Percentiles rank a stretch among this genome's conserved stretches.
phyloP scores from a whole-genome alignment of 1,139 yeast genomes.

The Saccharomyces uvarum region DNA sequence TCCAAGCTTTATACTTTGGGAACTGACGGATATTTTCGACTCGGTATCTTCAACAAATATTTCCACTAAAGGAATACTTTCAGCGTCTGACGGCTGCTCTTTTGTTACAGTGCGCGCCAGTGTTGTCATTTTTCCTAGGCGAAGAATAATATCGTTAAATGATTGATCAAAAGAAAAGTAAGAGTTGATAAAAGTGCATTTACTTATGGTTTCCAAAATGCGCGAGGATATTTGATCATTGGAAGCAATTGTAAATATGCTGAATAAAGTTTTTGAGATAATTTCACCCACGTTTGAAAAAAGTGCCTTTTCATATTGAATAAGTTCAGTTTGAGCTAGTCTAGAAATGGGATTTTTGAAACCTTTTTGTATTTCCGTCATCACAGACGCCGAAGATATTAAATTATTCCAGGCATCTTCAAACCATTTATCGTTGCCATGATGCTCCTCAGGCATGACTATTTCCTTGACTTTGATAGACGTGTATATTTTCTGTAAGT shows the following conservation, averaged over 20 bases:
- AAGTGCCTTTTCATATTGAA: constrained; percentile 59
- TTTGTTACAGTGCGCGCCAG: constrained; percentile 22
- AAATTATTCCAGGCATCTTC: constrained; percentile 87
- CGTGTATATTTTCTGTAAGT: constrained; percentile 64
- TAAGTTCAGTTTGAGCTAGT: constrained; percentile 27
- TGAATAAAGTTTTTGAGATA: constrained; percentile 59
- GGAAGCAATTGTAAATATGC: constrained; percentile 74
- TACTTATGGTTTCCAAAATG: constrained; percentile 78
- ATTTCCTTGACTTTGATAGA: constrained; percentile 80
- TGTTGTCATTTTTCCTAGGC: constrained; percentile 56
- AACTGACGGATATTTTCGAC: constrained; percentile 67
- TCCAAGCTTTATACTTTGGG: constrained; percentile 77
- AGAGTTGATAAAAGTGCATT: constrained; percentile 66
- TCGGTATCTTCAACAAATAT: constrained; percentile 41
- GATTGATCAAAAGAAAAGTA: constrained; percentile 48
- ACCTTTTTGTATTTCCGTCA: constrained; percentile 24
- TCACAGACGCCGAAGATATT: constrained; percentile 42
- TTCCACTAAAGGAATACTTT: constrained; percentile 34
- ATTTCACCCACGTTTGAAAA: constrained; percentile 56
- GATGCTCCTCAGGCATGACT: constrained; percentile 95
- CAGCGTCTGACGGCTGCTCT: constrained; percentile 33
- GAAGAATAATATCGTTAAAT: constrained; percentile 56
- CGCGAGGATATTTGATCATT: constrained; percentile 83
- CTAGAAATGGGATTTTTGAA: constrained; percentile 14
- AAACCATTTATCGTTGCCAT: constrained; percentile 72